A percentile compares a stretch with the other conserved stretches of the same genome.
phyloP scores from a whole-genome alignment of 2,329 filamentous ascomycete genomes.

The Colletotrichum incanum region DNA sequence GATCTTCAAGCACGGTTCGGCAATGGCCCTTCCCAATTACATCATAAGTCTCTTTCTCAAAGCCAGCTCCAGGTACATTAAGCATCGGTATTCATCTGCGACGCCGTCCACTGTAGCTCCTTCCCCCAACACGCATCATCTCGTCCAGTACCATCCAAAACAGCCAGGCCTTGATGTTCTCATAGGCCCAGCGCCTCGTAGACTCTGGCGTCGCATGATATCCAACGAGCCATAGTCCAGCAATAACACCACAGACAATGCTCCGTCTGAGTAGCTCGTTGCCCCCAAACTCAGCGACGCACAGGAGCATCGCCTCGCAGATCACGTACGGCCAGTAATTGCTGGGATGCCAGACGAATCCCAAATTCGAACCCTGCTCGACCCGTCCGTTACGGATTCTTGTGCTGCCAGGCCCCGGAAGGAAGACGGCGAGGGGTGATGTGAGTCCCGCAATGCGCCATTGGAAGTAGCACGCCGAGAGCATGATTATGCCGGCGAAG shows the following conservation, averaged over 20 bases:
- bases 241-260: conserved; percentile 42
- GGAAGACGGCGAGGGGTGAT: conserved; percentile 36
- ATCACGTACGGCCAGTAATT: conserved; percentile 45
- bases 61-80: not conserved
- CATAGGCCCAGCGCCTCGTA: conserved; percentile 44
- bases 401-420: conserved; percentile 27
- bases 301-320: conserved; percentile 44
- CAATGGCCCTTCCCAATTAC: too few species aligned
- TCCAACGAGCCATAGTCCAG: conserved; percentile 44
- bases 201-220: conserved; percentile 44
- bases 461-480: conserved; percentile 53
- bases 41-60: not conserved
- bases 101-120: conserved; percentile 24
- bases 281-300: conserved; percentile 45
- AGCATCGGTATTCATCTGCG: conserved; percentile 2
- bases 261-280: conserved; percentile 43
- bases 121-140: conserved; percentile 42
- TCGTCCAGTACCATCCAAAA: conserved; percentile 44
- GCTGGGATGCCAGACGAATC: conserved; percentile 45
- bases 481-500: conserved; percentile 55
- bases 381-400: conserved; percentile 44
- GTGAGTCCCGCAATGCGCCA: conserved; percentile 43
- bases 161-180: conserved; percentile 44
- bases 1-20: not conserved
- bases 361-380: conserved; percentile 2